Evolutionary conservation across 345 rosid species (phyloP).

Genomic region (Mercurialis annua): DNA sequence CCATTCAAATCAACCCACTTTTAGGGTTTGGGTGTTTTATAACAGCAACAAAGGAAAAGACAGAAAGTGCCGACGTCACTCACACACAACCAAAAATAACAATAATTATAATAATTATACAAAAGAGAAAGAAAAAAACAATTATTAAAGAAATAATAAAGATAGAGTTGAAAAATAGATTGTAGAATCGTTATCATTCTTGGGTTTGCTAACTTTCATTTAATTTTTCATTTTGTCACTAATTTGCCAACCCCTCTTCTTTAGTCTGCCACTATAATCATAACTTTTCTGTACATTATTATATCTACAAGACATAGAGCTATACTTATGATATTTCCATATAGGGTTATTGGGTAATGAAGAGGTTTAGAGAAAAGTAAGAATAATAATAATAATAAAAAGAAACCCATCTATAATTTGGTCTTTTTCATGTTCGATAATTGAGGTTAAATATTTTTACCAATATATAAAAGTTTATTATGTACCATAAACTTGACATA

Average conservation of each 20-base stretch:
- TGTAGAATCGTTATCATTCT: constrained; percentile 24
- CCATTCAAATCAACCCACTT: constrained; percentile 47
- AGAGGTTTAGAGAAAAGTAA: constrained; percentile 15
- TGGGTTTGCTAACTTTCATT: constrained; percentile 23
- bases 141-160: constrained; percentile 13
- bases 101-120: too few relatives aligned
- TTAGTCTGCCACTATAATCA: constrained; percentile 63
- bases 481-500: too few relatives aligned
- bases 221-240: not conserved
- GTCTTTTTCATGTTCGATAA: constrained; percentile 26
- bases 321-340: constrained; percentile 18
- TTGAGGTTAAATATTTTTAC: too few relatives aligned
- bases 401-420: constrained; percentile 23
- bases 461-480: too few relatives aligned
- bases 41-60: constrained; percentile 41
- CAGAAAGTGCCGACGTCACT: constrained; percentile 45
- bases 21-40: constrained; percentile 64
- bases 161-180: constrained; percentile 1
- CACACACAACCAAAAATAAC: too few relatives aligned
- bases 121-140: not conserved
- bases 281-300: constrained; percentile 43
- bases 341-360: constrained; percentile 28
- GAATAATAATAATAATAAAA: not conserved
- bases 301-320: constrained; percentile 26
- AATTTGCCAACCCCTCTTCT: constrained; percentile 23